Evolutionary conservation across 352 stramenopile genomes (phyloP).

Genomic region (Poterioochromonas sp.): DNA sequence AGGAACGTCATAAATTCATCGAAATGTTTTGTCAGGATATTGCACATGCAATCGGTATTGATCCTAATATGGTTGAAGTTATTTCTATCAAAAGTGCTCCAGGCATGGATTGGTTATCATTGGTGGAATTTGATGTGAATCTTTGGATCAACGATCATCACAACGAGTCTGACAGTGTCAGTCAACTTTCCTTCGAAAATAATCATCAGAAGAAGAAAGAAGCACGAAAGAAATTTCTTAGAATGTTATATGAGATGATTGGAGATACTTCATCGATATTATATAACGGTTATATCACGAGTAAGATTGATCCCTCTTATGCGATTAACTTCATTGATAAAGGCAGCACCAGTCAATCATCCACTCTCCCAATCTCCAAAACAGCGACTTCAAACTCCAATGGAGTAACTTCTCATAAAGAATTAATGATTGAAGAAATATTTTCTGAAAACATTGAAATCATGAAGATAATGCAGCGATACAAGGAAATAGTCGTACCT

Average conservation of each 20-base stretch:
- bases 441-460: background rate
- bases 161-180: background rate
- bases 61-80: background rate
- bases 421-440: too few relatives aligned
- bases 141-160: background rate
- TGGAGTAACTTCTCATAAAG: too few relatives aligned
- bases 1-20: background rate
- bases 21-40: conserved; percentile 10
- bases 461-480: background rate
- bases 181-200: background rate
- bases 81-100: background rate
- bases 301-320: conserved; percentile 27
- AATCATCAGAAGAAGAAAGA: too few relatives aligned
- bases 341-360: background rate
- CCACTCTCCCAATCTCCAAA: too few relatives aligned
- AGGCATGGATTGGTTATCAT: conserved; percentile 28
- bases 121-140: conserved; percentile 32
- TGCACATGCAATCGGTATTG: background rate
- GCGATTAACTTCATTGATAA: background rate
- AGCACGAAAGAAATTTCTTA: background rate
- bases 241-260: conserved; percentile 1
- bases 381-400: too few relatives aligned
- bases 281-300: conserved; percentile 27
- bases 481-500: conserved; percentile 10
- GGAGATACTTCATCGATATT: conserved; percentile 22